Percentiles rank a stretch among this genome's conserved stretches.
Conservation (phyloP, 2,329 filamentous ascomycete genomes). For the Fusarium humuli region DNA sequence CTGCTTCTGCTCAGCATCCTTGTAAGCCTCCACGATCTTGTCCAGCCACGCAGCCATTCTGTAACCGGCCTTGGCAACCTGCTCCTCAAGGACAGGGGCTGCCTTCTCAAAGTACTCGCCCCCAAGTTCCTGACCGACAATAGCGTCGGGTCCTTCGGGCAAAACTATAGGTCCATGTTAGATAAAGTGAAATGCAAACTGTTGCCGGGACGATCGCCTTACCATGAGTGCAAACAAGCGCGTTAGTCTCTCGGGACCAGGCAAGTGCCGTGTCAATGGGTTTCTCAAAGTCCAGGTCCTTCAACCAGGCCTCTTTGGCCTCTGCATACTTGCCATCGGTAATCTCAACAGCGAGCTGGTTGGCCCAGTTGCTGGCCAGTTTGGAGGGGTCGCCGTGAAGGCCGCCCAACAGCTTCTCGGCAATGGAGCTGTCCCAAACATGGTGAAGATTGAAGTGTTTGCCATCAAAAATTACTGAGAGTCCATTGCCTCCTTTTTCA, state of each 20-base stretch:
- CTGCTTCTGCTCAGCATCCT: constrained; percentile 36
- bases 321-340: constrained; percentile 65
- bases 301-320: constrained; percentile 65
- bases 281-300: constrained; percentile 66
- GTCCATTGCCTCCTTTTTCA: constrained; percentile 74
- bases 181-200: constrained; percentile 18
- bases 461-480: constrained; percentile 71
- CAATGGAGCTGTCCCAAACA: constrained; percentile 79
- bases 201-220: constrained; percentile 45
- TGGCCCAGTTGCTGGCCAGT: constrained; percentile 67
- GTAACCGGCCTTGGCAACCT: constrained; percentile 76
- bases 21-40: constrained; percentile 62
- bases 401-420: constrained; percentile 72
- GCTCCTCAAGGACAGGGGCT: constrained; percentile 72
- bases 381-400: constrained; percentile 61
- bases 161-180: constrained; percentile 60
- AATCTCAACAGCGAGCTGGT: constrained; percentile 66
- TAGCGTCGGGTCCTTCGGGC: constrained; percentile 68
- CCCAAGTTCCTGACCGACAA: constrained; percentile 69
- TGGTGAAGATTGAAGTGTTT: constrained; percentile 73
- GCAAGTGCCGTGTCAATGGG: constrained; percentile 66
- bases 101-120: constrained; percentile 73
- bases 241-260: constrained; percentile 74
- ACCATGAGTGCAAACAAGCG: constrained; percentile 71
- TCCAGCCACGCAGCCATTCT: constrained; percentile 76